Conservation (phyloP, 2,329 filamentous ascomycete genomes). For the Pseudogymnoascus sp. region DNA sequence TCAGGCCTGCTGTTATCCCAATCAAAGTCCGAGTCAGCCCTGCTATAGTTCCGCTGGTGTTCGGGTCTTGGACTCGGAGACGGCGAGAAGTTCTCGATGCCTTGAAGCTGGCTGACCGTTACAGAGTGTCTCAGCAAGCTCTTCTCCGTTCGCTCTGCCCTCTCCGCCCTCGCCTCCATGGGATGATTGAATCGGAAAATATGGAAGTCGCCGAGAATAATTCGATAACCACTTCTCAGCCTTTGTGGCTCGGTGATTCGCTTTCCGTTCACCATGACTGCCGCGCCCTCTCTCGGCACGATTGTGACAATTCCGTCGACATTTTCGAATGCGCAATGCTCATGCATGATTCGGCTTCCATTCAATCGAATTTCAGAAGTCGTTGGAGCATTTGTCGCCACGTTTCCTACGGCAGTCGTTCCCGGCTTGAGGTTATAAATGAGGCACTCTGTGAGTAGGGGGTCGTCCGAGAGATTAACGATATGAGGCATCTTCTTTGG, state of each 20-base stretch:
- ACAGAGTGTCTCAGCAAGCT: conserved; percentile 80
- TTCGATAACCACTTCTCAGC: conserved; percentile 83
- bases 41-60: conserved; percentile 76
- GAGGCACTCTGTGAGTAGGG: conserved; percentile 86
- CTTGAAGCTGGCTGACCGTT: conserved; percentile 44
- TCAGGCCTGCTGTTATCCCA: conserved; percentile 64
- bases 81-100: conserved; percentile 46
- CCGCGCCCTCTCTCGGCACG: conserved; percentile 80
- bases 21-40: conserved; percentile 64
- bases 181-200: conserved; percentile 99
- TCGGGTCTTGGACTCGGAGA: conserved; percentile 52
- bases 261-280: conserved; percentile 95
- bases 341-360: conserved; percentile 81
- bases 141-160: conserved; percentile 57
- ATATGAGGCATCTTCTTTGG: conserved; percentile 99
- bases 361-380: conserved; percentile 88
- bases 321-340: conserved; percentile 94
- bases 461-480: conserved; percentile 94
- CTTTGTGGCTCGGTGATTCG: conserved; percentile 79
- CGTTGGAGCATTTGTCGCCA: conserved; percentile 67
- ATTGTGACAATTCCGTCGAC: conserved; percentile 88
- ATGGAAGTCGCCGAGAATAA: conserved; percentile 96
- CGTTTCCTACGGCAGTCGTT: conserved; percentile 87
- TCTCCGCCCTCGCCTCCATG: conserved; percentile 86
- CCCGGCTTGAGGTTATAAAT: conserved; percentile 98